Percentiles rank a stretch among this genome's conserved stretches.
These are phyloP conservation scores for Kwoniella botswanensis DNA, from an alignment of 768 basidiomycete species.

Conservation along the genomic window DNA sequence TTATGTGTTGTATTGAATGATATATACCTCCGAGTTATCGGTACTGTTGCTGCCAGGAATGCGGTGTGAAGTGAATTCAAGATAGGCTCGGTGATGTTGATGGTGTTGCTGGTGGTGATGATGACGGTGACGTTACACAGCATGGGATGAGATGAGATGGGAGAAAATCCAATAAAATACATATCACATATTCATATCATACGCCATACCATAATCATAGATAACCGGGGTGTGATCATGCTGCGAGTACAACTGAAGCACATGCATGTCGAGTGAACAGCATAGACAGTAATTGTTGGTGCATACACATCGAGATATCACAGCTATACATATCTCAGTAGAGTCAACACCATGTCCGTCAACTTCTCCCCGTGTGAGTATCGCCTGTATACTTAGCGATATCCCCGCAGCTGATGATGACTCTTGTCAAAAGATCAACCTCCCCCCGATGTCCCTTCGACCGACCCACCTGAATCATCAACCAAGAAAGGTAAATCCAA, in stretches of 20 bases:
- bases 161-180: slow-evolving; percentile 5
- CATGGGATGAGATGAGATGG: neutral
- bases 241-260: neutral
- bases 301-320: neutral
- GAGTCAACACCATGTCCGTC: slow-evolving; percentile 18
- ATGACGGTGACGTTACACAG: slow-evolving; percentile 7
- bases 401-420: slow-evolving; percentile 21
- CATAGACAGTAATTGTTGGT: neutral
- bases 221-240: neutral
- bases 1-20: too few species aligned
- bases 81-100: neutral
- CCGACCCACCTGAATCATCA: slow-evolving; percentile 48
- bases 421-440: slow-evolving; percentile 47
- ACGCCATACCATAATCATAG: neutral
- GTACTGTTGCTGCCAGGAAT: neutral
- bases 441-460: slow-evolving; percentile 54
- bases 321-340: neutral
- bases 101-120: neutral
- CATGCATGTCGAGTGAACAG: neutral
- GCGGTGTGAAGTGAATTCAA: neutral
- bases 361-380: slow-evolving; percentile 57
- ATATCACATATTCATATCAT: neutral
- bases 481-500: slow-evolving; percentile 52
- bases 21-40: too few species aligned
- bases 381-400: neutral